Evolutionary conservation across 352 stramenopile genomes (phyloP), one percentile per base, ranked within the genome.

Genomic region (Phytophthora rubi): DNA sequence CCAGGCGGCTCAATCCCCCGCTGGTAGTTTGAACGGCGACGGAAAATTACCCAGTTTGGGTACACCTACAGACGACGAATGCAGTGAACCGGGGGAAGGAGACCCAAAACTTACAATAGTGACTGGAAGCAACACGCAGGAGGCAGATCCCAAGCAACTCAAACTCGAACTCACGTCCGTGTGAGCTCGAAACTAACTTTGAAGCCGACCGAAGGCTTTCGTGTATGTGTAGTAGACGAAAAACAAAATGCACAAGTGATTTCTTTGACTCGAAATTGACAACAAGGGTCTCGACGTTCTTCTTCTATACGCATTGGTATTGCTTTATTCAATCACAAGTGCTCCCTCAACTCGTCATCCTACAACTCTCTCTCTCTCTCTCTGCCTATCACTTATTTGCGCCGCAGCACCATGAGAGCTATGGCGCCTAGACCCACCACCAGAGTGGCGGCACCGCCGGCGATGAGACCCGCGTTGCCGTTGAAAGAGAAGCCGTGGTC

Each of bases 351-450:
- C 26, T 59, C 48, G 21, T 56, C 57, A 64, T 59, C 63, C 62
- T 78, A 68, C 61, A 60, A 28, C 45, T 61, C 30, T 67, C 28
- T 67, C 42, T 35, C 32, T 35, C 32, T 16, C 12, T n/a, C 37
- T 62, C 44, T 37, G 2, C 23, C 56, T 52, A 52, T 52, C 16
- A n/a, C 45, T 71, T 86, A 88, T 68, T 92, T 94, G 57, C 85
- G 84, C 33, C 80, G 80, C 53, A 94, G 63, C 42, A 94, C 69
- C 63, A 88, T 77, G 53, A 93, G 62, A 16, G 78, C 81, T 10
- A 82, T 74, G 8, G 79, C 74, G 15, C 83, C 76, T 15, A 92
- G 44, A 59, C 81, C 76, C 13, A 90, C 69, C 42, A 91, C 52
- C 32, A 82, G 47, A 35, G 81, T 84, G 2, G 66, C 68, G 23